These are phyloP conservation scores for Hanseniaspora osmophila DNA, from an alignment of 805 yeast species.

Conservation along the genomic window DNA sequence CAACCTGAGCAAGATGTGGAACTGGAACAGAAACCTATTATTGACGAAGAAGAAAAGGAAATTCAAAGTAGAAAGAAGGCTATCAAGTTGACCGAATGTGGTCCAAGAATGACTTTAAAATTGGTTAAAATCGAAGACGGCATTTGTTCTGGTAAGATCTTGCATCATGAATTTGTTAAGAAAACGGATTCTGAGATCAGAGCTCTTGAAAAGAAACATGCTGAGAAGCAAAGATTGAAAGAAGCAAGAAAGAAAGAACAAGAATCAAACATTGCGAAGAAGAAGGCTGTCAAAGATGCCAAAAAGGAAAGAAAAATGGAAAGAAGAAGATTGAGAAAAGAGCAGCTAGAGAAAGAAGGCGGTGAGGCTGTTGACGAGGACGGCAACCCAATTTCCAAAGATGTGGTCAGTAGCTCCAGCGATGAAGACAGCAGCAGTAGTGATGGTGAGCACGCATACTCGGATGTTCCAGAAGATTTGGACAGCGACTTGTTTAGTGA, in stretches of 20 bases:
- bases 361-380: slow-evolving; percentile 1
- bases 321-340: slow-evolving; percentile 29
- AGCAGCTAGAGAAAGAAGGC: slow-evolving; percentile 12
- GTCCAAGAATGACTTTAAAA: slow-evolving; percentile 72
- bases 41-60: slow-evolving; percentile 6
- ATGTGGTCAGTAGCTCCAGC: slow-evolving; percentile 8
- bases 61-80: slow-evolving; percentile 48
- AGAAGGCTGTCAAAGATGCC: slow-evolving; percentile 57
- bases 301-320: slow-evolving; percentile 56
- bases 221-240: slow-evolving; percentile 43
- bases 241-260: slow-evolving; percentile 65
- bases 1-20: slow-evolving; percentile 13
- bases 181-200: slow-evolving; percentile 50
- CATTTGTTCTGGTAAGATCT: slow-evolving; percentile 72
- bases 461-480: slow-evolving; percentile 30
- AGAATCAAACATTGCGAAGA: slow-evolving; percentile 60
- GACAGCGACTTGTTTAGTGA: slow-evolving; percentile 36
- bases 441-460: slow-evolving; percentile 23
- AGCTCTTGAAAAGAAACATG: slow-evolving; percentile 54
- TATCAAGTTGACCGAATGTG: slow-evolving; percentile 80
- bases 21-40: neutral
- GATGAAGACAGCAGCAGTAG: slow-evolving; percentile 18
- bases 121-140: slow-evolving; percentile 86
- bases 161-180: slow-evolving; percentile 60
- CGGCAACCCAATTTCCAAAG: slow-evolving; percentile 5